These are phyloP conservation scores for Fusarium marasasianum DNA, from an alignment of 2,329 filamentous ascomycete species.

Conservation along the genomic window DNA sequence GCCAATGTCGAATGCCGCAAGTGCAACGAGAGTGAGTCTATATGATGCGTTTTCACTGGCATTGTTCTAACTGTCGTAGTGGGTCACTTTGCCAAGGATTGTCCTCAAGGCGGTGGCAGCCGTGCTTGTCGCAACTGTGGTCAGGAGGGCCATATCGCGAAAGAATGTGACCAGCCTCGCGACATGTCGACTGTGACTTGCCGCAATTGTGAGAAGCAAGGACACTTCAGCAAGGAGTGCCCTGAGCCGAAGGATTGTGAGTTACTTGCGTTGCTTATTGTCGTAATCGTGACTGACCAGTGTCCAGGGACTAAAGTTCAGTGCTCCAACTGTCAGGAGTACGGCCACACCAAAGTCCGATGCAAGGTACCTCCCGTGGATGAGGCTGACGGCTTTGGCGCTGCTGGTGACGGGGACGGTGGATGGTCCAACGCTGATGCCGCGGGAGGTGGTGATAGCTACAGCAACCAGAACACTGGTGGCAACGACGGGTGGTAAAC, in stretches of 20 bases:
- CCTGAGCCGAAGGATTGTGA: slow-evolving; percentile 60
- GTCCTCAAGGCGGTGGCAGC: slow-evolving; percentile 67
- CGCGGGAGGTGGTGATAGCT: slow-evolving; percentile 1
- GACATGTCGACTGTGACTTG: slow-evolving; percentile 63
- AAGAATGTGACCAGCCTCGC: slow-evolving; percentile 59
- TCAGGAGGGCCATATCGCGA: slow-evolving; percentile 65
- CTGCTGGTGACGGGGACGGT: slow-evolving; percentile 2
- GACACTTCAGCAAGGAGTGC: slow-evolving; percentile 71
- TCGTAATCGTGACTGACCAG: slow-evolving; percentile 24
- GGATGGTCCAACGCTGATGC: slow-evolving; percentile 11
- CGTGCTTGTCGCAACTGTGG: slow-evolving; percentile 71
- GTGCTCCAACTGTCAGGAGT: slow-evolving; percentile 51
- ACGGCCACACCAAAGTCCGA: slow-evolving; percentile 52
- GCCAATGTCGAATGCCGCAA: slow-evolving; percentile 72
- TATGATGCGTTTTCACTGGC: background rate
- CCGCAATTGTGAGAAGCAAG: slow-evolving; percentile 67
- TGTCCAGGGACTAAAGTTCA: slow-evolving; percentile 52
- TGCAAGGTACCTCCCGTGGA: slow-evolving; percentile 47
- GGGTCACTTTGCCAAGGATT: slow-evolving; percentile 72
- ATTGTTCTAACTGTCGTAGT: slow-evolving; percentile 47
- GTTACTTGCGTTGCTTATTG: slow-evolving; percentile 11
- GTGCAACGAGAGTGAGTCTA: slow-evolving; percentile 66
- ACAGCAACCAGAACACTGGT: background rate
- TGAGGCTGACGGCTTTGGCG: slow-evolving; percentile 22
- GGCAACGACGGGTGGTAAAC: slow-evolving; percentile 34